phyloP scores from a whole-genome alignment of 2,329 filamentous ascomycete genomes.

The Amesomyces nigricolor region DNA sequence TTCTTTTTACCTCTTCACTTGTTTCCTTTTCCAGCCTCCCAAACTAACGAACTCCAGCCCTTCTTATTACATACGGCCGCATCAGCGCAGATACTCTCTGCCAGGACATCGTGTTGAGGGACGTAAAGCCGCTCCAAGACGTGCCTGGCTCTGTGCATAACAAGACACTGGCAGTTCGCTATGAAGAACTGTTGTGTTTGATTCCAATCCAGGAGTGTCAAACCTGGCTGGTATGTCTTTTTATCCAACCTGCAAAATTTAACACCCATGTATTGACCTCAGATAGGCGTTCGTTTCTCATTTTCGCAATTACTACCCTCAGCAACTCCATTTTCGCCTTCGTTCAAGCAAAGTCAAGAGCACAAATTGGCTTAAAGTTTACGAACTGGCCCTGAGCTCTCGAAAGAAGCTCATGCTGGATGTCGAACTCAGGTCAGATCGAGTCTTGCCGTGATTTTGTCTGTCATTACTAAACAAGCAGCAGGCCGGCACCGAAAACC shows the following conservation, averaged over 20 bases:
- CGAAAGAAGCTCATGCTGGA: conserved; percentile 21
- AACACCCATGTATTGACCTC: not conserved
- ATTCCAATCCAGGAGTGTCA: conserved; percentile 36
- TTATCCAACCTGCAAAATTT: too few relatives aligned
- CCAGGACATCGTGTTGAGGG: conserved; percentile 31
- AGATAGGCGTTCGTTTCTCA: conserved; percentile 35
- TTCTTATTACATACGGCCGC: conserved; percentile 40
- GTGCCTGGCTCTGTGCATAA: conserved; percentile 6
- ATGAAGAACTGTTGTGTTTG: conserved; percentile 35
- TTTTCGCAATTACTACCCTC: conserved; percentile 41
- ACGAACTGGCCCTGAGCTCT: conserved; percentile 21
- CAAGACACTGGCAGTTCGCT: conserved; percentile 33
- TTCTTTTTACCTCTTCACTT: too few relatives aligned
- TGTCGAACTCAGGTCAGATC: conserved; percentile 17
- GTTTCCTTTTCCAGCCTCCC: not conserved
- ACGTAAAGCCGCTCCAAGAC: conserved; percentile 29
- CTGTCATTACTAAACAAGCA: not conserved
- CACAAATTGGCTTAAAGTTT: conserved; percentile 26
- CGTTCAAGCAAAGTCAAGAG: conserved; percentile 14
- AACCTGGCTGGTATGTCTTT: conserved; percentile 39
- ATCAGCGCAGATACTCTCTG: conserved; percentile 33
- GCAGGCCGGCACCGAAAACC: not conserved
- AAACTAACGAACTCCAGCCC: conserved; percentile 7
- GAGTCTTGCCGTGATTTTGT: not conserved
- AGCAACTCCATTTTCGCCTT: conserved; percentile 32